Base-by-base conservation (phyloP, 495 filamentous ascomycete genomes). In the Staphylotrichum longicolle region DNA sequence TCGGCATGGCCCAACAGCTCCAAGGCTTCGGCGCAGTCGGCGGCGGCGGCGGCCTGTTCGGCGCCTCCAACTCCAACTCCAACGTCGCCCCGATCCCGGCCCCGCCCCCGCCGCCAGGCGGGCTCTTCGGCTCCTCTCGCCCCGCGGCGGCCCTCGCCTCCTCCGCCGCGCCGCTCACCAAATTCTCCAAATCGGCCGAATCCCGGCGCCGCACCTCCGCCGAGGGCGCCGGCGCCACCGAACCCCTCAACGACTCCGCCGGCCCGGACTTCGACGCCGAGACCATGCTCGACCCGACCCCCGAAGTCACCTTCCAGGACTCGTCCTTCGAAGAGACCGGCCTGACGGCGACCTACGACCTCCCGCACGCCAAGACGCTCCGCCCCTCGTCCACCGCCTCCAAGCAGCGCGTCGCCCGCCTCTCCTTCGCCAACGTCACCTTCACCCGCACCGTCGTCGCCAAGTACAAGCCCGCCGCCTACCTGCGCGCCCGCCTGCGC, bases 401-500 rank as follows among this genome's bases (percentile, higher is more conserved):
- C 60, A 80, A 81, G 60, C 78, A 82, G 67, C 78, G 77, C 44
- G 77, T 82, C 20, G 75, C 77, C 2, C 73, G 74, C 62, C 65
- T 81, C 54, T 58, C 73, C 12, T 79, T 78, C 48, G 32, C 72
- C 15, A 68, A 70, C 59, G 72, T 81, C 56, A 30, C 66, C 64
- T 81, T 83, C 69, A 74, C 72, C 14, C 78, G 85, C 68, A 78
- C 86, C 45, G 72, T 86, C 47, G 80, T 90, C 3, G 84, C 88
- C 9, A 90, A 90, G 66, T 81, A 86, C 59, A 84, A 86, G 55
- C 77, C 82, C 1, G 82, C 80, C 9, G 87, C 86, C 0, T 90
- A 88, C 72, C 81, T 90, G 46, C 84, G 84, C 60, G 86, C 86
- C 9, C 79, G 80, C 35, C 71, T 90, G 37, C 76, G 78, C 55